A percentile compares a stretch with the other conserved stretches of the same genome.
Conservation (phyloP, 1,284 basidiomycete genomes). For the Puccinia triticina region DNA sequence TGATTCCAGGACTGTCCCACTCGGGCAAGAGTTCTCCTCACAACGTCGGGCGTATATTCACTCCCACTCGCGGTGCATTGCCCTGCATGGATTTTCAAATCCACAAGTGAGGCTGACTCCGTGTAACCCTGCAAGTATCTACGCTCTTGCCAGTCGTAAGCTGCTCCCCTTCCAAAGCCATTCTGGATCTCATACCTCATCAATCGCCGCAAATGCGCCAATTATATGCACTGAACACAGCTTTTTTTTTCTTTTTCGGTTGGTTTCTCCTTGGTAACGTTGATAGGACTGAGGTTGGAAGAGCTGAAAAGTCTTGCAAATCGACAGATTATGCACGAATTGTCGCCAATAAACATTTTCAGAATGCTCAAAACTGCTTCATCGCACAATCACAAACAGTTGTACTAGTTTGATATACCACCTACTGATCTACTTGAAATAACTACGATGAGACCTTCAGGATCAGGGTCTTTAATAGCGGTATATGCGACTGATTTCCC, state of each 20-base stretch:
- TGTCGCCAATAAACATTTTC: neutral
- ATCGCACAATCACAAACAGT: neutral
- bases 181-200: neutral
- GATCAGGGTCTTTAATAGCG: too few relatives aligned
- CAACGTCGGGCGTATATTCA: conserved; percentile 8
- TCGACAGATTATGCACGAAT: neutral
- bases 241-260: too few relatives aligned
- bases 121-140: conserved; percentile 24
- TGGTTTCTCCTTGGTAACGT: neutral
- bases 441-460: too few relatives aligned
- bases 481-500: too few relatives aligned
- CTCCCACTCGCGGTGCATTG: neutral
- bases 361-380: neutral
- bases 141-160: conserved; percentile 30
- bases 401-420: neutral
- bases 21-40: neutral
- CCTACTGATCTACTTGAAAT: neutral
- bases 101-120: neutral
- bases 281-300: neutral
- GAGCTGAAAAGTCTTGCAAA: conserved; percentile 8
- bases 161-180: neutral
- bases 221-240: neutral
- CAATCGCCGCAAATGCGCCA: neutral
- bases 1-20: neutral
- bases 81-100: neutral